Base-by-base conservation (phyloP, 768 basidiomycete genomes). In the Rhizopogon sp. region DNA sequence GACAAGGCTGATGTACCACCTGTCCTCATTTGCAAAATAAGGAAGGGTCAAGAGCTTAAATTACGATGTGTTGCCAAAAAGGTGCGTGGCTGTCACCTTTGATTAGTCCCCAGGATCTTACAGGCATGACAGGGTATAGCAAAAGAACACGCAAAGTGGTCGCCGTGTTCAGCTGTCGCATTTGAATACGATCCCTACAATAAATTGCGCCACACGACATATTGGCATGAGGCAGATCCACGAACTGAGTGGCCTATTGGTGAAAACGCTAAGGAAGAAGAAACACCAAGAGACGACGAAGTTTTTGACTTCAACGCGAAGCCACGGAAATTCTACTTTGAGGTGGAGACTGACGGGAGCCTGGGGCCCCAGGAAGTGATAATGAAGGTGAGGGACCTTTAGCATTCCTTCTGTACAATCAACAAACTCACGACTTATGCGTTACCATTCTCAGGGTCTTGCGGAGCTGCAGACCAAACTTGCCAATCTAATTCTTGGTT, bases 101-200 rank as follows among this genome's bases (percentile, higher is more conserved):
- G 20, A 6, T 22, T 6, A 33, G 31, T 29, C 50, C 31, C 37
- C 44, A 39, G 22, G 54, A 56, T 44, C 52, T 35, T 20, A 22
- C 33, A 25, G 39, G 13, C 20, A 20, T 43, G 37, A n/a, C 64
- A 98, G 96, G 96, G 96, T 41, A 87, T 97, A 56, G 93, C 96
- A 3, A 98, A 98, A 76, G 93, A 97, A 68, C 97, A 99, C 66
- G 94, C 97, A 11, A 99, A 99, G 73, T 99, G 96, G 93, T 96
- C 93, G 0, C 96, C 97, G 11, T 90, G 94, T 57, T 90, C 93
- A 1, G 93, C 97, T 7, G 87, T 99, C 16, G 84, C 87, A 7
- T 98, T 96, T 60, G 97, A 99, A 74, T 99, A 99, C 59, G 97
- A 99, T 70, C 97, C 97, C 11, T 81, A 98, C 76, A 99, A 99